Evolutionary conservation across 805 yeast species (phyloP), one percentile per base, ranked within the genome.

Genomic region (Candida endomychidarum): DNA sequence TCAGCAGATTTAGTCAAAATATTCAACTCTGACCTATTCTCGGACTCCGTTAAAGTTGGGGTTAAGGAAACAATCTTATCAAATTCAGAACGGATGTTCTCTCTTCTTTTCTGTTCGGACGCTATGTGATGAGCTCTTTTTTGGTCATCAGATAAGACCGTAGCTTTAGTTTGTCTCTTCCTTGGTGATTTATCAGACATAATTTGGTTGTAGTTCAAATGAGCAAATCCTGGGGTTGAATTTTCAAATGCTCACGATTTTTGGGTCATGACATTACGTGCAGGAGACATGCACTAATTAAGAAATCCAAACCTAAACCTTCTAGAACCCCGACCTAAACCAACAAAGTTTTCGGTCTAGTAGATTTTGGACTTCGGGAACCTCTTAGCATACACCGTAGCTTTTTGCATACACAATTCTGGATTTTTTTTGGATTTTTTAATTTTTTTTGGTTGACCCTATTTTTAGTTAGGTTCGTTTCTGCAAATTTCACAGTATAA

Each of bases 41-140:
- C 96, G 17, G 70, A 66, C n/a, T 72, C 70, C 1, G 75, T 69
- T 30, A 90, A 65, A 7, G 76, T 80, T 0, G 97, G 97, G 1
- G 93, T 88, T 7, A 86, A 58, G 1, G 74, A 69, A 0, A 89
- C 90, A 16, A 90, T 69, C 40, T 74, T 75, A 51, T 86, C 95
- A 54, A 87, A 90, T 8, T 88, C 90, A 8, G 81, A 76, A 32
- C 97, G 69, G 16, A 91, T 87, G 29, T 90, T 87, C 48, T 82
- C 87, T 46, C 98, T 70, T 52, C 98, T 71, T 54, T 84, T 85
- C 57, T 88, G 90, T 57, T 90, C 98, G 0, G 90, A 82, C 4
- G 86, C 86, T 6, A 86, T 84, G 53, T 86, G 95, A 49, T 83
- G 86, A 4, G 81, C 82, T 80, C 81, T 63, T 45, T 63, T 63